Base-by-base conservation (phyloP, 805 yeast species). In the Nadsonia fulvescens region DNA sequence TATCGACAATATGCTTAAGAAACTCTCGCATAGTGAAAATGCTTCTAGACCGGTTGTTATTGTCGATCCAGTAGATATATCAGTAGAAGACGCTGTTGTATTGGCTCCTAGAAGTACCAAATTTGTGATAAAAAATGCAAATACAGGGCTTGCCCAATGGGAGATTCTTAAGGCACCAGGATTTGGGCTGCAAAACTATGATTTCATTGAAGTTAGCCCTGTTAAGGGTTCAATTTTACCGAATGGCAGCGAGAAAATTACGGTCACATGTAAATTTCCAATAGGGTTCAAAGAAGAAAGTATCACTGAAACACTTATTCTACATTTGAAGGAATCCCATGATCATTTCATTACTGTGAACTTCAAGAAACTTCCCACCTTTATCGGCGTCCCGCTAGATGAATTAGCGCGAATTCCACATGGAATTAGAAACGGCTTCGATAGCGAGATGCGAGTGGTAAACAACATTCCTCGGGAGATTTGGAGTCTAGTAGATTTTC, bases 11-110 rank as follows among this genome's bases (percentile, higher is more conserved):
- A 54, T 63, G 25, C 43, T 58, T 18, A 50, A 50, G 34, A 46
- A 48, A 18, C 37, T 59, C 18, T 65, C 69, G 19, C 49, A 47
- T 12, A 46, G 58, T 5, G 63, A 59, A 32, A 65, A 65, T 24
- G 42, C 51, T 4, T 41, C 53, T 8, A 48, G 66, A 14, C 56
- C 63, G 2, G 38, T 40, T 3, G 53, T 66, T 2, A 39, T 42
- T 2, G 56, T 65, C 13, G 34, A 44, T 22, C 44, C 49, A 16
- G 32, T 57, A 28, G 54, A 56, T 20, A 29, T 53, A 14, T 29
- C 33, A 12, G 22, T 40, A 8, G 23, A 35, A 22, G 41, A 50
- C 20, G 35, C 43, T 19, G 42, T 49, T 22, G 31, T 49, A 24
- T 18, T 42, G 22, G 28, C 37, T 25, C n/a, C 25, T 31, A 5